Conservation (phyloP, 352 stramenopile genomes). For the Albugo candida region DNA sequence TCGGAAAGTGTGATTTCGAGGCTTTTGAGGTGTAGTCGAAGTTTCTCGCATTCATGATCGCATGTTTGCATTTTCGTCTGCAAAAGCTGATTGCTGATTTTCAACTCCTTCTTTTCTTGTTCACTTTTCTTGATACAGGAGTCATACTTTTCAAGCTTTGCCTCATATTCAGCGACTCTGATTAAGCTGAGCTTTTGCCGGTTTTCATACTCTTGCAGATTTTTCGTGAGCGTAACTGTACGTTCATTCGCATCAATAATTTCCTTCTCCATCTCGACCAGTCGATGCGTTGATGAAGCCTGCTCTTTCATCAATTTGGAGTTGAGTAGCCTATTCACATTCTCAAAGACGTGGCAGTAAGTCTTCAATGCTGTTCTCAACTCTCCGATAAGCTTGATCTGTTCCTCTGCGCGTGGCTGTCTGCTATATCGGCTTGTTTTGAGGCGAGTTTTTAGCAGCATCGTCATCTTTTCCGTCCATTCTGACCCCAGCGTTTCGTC, state of each 20-base stretch:
- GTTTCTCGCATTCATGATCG: constrained; percentile 14
- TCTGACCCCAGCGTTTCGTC: constrained; percentile 15
- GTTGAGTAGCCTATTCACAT: no score
- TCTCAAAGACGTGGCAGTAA: constrained; percentile 4
- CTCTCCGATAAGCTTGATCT: constrained; percentile 29
- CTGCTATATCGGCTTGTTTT: constrained; percentile 52
- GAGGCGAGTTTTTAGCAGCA: constrained; percentile 25
- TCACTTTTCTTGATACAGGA: no score
- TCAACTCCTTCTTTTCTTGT: no score
- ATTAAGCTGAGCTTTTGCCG: no score
- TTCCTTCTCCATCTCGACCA: no score
- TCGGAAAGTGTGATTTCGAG: constrained; percentile 25
- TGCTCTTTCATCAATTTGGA: no score
- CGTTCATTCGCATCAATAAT: no score
- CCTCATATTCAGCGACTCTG: no score
- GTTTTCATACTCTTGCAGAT: no score
- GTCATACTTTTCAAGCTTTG: no score
- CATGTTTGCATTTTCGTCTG: constrained; percentile 20
- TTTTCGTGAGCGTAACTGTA: no score
- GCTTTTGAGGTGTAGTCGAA: constrained; percentile 32
- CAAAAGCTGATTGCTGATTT: constrained; percentile 16
- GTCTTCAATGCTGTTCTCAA: constrained; percentile 21
- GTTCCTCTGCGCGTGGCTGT: constrained; percentile 31
- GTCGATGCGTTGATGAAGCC: no score
- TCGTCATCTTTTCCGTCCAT: constrained; percentile 18